phyloP scores from a whole-genome alignment of 2,329 filamentous ascomycete species.

The Tolypocladium ophioglossoides region DNA sequence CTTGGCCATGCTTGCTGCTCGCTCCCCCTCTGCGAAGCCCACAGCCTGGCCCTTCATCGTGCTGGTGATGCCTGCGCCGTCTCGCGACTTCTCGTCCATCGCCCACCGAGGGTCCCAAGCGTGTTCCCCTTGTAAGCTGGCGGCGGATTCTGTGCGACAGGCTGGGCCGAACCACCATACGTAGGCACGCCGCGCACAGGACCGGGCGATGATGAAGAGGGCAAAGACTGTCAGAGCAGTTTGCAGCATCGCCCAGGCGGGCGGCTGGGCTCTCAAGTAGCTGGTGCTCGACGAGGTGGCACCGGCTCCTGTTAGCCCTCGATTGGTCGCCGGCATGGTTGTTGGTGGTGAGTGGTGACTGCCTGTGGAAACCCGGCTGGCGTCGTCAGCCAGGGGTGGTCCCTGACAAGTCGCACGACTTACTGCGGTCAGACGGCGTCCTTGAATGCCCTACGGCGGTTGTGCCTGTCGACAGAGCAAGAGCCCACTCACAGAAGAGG shows the following conservation, averaged over 20 bases:
- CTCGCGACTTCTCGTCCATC: slow-evolving; percentile 15
- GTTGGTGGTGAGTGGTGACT: slow-evolving; percentile 11
- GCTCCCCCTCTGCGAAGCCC: slow-evolving; percentile 5
- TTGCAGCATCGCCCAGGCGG: slow-evolving; percentile 17
- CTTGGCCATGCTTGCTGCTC: slow-evolving; percentile 5
- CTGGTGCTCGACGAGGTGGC: slow-evolving; percentile 13
- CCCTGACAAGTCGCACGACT: slow-evolving; percentile 20
- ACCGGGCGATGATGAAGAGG: slow-evolving; percentile 22
- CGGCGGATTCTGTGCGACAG: slow-evolving; percentile 5
- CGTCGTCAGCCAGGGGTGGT: slow-evolving; percentile 20
- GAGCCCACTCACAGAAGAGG: neutral
- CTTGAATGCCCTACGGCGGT: slow-evolving; percentile 16
- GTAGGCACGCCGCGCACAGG: slow-evolving; percentile 14
- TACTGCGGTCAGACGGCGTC: slow-evolving; percentile 21
- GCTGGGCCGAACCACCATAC: slow-evolving; percentile 8
- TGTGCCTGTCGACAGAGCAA: neutral
- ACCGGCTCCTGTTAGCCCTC: slow-evolving; percentile 18
- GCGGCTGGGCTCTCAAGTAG: slow-evolving; percentile 20
- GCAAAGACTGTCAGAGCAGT: slow-evolving; percentile 22
- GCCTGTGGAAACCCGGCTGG: slow-evolving; percentile 18
- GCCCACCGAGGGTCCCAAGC: slow-evolving; percentile 8
- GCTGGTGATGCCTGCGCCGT: neutral
- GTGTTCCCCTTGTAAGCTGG: slow-evolving; percentile 8
- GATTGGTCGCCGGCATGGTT: slow-evolving; percentile 21
- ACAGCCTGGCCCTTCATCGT: slow-evolving; percentile 1